phyloP scores from a whole-genome alignment of 2,329 filamentous ascomycete species.

The Epichloe coenophiala region DNA sequence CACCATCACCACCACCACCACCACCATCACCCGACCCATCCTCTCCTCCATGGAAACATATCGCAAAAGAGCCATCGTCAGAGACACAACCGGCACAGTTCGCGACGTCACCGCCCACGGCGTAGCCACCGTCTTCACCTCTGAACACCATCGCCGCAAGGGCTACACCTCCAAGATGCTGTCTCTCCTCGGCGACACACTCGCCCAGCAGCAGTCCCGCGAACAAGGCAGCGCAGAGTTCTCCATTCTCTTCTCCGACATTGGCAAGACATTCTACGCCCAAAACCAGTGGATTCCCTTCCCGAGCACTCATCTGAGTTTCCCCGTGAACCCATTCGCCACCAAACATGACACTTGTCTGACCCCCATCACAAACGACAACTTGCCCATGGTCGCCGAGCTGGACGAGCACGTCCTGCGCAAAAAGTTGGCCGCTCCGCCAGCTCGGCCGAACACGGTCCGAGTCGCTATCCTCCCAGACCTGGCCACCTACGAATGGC shows the following conservation, averaged over 20 bases:
- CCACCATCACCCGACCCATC: conserved; percentile 34
- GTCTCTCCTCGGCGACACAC: conserved; percentile 40
- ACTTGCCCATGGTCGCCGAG: conserved; percentile 47
- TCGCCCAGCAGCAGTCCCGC: conserved; percentile 17
- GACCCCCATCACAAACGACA: conserved; percentile 39
- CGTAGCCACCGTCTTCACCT: conserved; percentile 68
- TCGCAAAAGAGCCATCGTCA: conserved; percentile 42
- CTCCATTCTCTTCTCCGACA: conserved; percentile 75
- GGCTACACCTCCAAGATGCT: conserved; percentile 73
- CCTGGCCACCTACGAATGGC: conserved; percentile 37
- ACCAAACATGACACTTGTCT: conserved; percentile 13
- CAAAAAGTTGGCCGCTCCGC: conserved; percentile 28
- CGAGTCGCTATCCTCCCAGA: conserved; percentile 21
- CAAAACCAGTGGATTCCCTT: conserved; percentile 64
- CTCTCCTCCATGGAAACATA: conserved; percentile 53
- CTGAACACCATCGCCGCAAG: conserved; percentile 49
- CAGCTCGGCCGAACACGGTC: conserved; percentile 12
- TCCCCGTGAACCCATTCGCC: conserved; percentile 25
- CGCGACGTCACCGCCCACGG: conserved; percentile 54
- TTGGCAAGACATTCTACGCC: conserved; percentile 72
- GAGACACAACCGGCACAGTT: conserved; percentile 19
- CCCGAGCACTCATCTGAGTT: conserved; percentile 56
- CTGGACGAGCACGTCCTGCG: conserved; percentile 52
- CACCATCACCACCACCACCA: too few relatives aligned
- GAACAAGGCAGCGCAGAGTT: conserved; percentile 36